Percentiles rank a stretch among this genome's conserved stretches.
phyloP scores from a whole-genome alignment of 163 green algal genomes.

The Prototheca cutis region DNA sequence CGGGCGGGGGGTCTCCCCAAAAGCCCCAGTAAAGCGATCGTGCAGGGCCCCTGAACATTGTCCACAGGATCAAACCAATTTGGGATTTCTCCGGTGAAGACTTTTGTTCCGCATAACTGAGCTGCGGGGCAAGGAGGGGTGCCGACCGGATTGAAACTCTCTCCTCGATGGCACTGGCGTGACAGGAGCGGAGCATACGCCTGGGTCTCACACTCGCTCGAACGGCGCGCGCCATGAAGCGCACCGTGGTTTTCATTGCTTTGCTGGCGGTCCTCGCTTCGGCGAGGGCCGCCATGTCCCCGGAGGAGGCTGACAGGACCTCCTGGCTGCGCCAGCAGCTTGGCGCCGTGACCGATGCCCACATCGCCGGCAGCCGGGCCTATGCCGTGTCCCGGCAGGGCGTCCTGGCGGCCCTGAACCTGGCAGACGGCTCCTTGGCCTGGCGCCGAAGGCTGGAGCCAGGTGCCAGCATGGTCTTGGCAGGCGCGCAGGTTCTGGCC shows the following conservation, averaged over 20 bases:
- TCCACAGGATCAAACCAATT: too few species aligned
- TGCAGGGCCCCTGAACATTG: too few species aligned
- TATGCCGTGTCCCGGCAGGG: constrained; percentile 29
- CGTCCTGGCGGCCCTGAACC: constrained; percentile 42
- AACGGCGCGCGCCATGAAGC: neutral
- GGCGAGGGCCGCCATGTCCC: neutral
- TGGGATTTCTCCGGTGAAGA: too few species aligned
- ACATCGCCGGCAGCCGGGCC: constrained; percentile 11
- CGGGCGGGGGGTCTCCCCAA: too few species aligned
- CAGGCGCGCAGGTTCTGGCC: neutral
- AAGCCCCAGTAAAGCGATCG: too few species aligned
- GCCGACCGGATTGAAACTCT: too few species aligned
- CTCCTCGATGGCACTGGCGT: too few species aligned
- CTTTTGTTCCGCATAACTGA: too few species aligned
- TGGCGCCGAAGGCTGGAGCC: constrained; percentile 44
- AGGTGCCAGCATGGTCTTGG: constrained; percentile 10
- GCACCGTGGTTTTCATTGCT: neutral
- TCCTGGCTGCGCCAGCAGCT: constrained; percentile 61
- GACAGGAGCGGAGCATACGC: too few species aligned
- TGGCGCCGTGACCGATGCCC: constrained; percentile 27
- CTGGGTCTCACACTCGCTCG: too few species aligned
- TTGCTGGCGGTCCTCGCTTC: constrained; percentile 2
- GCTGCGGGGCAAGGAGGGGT: too few species aligned
- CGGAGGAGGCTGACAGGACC: constrained; percentile 57
- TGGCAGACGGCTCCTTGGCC: constrained; percentile 35